Base-by-base conservation (phyloP, 2,329 filamentous ascomycete species). In the Eurotiales sp. region DNA sequence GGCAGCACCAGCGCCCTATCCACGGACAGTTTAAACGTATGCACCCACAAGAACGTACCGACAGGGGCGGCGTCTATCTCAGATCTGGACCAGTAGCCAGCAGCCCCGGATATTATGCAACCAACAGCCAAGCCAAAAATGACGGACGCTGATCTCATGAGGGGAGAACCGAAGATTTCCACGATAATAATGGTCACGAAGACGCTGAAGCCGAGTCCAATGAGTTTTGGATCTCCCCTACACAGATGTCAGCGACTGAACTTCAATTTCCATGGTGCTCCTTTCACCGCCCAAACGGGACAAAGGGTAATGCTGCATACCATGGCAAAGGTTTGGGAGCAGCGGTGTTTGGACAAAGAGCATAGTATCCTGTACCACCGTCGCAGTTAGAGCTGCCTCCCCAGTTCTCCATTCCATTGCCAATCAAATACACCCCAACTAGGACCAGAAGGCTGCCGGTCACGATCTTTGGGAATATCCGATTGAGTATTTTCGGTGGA, bases 91-190 rank as follows among this genome's bases (percentile, higher is more conserved):
- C 91, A 92, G 69, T 92, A 93, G 25, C 87, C 88, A 46, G 80
- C 84, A 1, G 87, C 88, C 0, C 79, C 88, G 10, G 86, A 87
- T 55, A 93, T 87, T 61, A 90, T 86, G 69, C 88, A 91, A 41
- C 88, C 88, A 1, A 85, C 76, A 0, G 90, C 77, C 4, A 91
- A 76, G 12, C 88, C 88, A 51, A 90, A 76, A 37, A 91, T 82
- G 27, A 92, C 87, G 17, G 85, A 84, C 7, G 83, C 86, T 2
- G 84, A 88, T 65, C 91, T 91, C 86, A 93, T 91, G 58, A 93
- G 86, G 0, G 89, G 88, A 0, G 87, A 80, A 1, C 89, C 89
- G 59, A 91, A 90, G 10, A 87, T 81, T 68, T 93, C 88, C 64
- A 86, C 88, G 11, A 92, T 64, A 54, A 93, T 85, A 63, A 93